Evolutionary conservation across 176 grass and related monocot species (phyloP), one percentile per base, ranked within the genome.

Genomic region (Alopecurus myosuroides): DNA sequence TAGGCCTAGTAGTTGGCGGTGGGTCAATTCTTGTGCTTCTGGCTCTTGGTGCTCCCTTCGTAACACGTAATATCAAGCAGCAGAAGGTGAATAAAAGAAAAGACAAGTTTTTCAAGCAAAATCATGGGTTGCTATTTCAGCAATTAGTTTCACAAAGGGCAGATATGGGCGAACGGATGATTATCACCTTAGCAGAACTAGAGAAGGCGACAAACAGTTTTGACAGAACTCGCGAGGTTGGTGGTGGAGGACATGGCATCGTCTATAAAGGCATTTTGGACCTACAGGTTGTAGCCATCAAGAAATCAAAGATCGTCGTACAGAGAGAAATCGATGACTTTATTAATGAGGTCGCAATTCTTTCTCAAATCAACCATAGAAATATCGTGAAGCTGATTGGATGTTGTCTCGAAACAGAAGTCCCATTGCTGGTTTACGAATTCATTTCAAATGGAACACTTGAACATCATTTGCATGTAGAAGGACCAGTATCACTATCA

Each of bases 391-490:
- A 88, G 53, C 85, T 93, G 1, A 63, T 77, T 8, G 91, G 91
- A 44, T 93, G 91, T 77, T 90, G 91, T 70, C 80, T 88, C 15
- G 91, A 88, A 81, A 85, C 88, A 17, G 88, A 88, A 52, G 91
- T 93, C 18, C 88, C 88, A 0, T 66, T 93, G 28, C 35, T 93
- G 36, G 85, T 88, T 15, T 93, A 90, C 3, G 91, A 93, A 76
- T 93, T 93, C 18, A 86, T 93, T 31, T 88, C 92, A 60, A 94
- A 94, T 66, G 88, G 85, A 28, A 85, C 68, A 22, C 88, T 94
- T 82, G 45, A 57, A 12, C 44, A 91, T 15, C 92, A 88, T 82
- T 74, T 94, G 29, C 88, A 91, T 14, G 6, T 29, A 5, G 22
- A 86, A 19, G 81, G 39, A 3, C 0, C 50, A 0, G 4, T 23